A percentile compares a stretch with the other conserved stretches of the same genome.
Conservation (phyloP, 2,329 filamentous ascomycete species). For the Didymella segeticola region DNA sequence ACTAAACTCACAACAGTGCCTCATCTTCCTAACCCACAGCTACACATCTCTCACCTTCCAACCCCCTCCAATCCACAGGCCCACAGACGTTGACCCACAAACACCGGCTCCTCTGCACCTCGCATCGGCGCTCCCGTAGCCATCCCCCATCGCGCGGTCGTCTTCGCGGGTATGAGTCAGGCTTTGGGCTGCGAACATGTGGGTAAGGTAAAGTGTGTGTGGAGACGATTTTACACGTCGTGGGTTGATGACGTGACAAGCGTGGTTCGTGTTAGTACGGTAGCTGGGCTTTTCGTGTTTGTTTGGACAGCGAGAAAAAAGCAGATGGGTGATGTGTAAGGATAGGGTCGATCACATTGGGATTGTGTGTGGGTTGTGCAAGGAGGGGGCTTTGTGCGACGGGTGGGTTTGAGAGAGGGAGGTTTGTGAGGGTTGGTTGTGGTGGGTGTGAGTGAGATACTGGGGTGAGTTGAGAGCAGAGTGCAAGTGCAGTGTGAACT, state of each 20-base stretch:
- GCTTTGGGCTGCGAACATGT: constrained; percentile 16
- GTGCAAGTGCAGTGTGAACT: too few relatives aligned
- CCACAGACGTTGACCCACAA: too few relatives aligned
- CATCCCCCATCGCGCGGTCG: not conserved
- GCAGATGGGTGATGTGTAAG: not conserved
- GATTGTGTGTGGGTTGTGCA: constrained; percentile 4
- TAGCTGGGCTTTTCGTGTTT: not conserved
- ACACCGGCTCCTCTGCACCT: not conserved
- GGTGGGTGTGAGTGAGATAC: too few relatives aligned
- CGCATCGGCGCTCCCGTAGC: not conserved
- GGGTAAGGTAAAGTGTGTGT: not conserved
- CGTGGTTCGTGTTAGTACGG: not conserved
- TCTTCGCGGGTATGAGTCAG: constrained; percentile 4
- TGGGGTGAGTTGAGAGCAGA: not conserved
- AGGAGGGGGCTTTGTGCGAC: constrained; percentile 12
- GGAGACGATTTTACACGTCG: not conserved
- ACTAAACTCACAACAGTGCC: too few relatives aligned
- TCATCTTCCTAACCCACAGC: too few relatives aligned
- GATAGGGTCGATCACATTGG: not conserved
- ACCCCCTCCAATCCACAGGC: too few relatives aligned
- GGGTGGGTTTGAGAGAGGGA: not conserved
- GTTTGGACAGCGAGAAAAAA: too few relatives aligned
- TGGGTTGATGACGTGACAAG: not conserved
- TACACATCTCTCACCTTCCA: too few relatives aligned
- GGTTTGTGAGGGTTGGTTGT: too few relatives aligned